Conservation (phyloP, 148 eudicot genomes). For the Agrostemma githago region DNA sequence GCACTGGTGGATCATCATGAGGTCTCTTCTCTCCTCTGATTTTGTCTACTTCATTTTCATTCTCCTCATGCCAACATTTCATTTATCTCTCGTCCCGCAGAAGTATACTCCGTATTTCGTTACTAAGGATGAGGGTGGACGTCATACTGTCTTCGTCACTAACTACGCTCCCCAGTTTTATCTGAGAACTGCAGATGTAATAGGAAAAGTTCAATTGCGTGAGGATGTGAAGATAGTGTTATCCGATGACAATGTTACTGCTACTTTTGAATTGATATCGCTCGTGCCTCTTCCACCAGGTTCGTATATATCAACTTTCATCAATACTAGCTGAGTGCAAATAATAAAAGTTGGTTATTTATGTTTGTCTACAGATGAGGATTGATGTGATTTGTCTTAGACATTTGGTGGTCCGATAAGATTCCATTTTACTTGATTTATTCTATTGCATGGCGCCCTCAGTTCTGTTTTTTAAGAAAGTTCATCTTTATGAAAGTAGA, state of each 20-base stretch:
- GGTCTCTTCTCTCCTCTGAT: too few relatives aligned
- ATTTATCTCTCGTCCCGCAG: constrained; percentile 21
- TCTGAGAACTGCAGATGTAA: constrained; percentile 89
- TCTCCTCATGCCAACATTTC: too few relatives aligned
- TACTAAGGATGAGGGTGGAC: constrained; percentile 95
- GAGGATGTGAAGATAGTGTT: constrained; percentile 93
- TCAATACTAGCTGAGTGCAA: neutral
- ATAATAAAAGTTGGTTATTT: neutral
- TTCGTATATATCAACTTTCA: constrained; percentile 32
- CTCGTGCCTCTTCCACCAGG: constrained; percentile 85
- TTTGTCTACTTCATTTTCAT: too few relatives aligned
- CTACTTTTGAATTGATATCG: constrained; percentile 66
- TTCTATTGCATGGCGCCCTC: neutral
- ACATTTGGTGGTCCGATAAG: neutral
- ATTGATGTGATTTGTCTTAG: neutral
- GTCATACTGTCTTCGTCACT: constrained; percentile 77
- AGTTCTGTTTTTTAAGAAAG: neutral
- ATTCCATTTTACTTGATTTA: neutral
- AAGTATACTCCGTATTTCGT: constrained; percentile 60
- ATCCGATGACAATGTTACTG: constrained; percentile 99
- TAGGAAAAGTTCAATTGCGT: constrained; percentile 83
- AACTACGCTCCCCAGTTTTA: constrained; percentile 91
- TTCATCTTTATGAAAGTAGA: neutral
- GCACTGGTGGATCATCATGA: too few relatives aligned
- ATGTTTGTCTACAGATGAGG: neutral